Base-by-base conservation (phyloP, 2,329 filamentous ascomycete genomes). In the Xylariomycetidae sp. region DNA sequence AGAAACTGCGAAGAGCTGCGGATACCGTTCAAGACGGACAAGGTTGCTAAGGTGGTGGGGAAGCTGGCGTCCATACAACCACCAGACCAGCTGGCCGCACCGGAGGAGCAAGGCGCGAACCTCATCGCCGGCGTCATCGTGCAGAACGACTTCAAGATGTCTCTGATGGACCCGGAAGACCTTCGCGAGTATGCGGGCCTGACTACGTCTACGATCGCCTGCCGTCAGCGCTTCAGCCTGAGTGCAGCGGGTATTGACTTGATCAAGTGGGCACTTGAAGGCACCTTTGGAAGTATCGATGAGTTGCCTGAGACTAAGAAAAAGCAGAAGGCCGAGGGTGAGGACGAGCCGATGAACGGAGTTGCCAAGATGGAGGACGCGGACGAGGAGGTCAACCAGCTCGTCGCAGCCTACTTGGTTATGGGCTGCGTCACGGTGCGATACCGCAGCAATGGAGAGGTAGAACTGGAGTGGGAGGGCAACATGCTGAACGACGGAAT, bases 401-500 rank as follows among this genome's bases (percentile, higher is more conserved):
- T 76, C 38, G 57, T 74, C 39, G 64, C 75, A 32, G 65, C 74
- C 4, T 81, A 81, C 48, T 63, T 79, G 18, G 77, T 98, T 51
- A 96, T 98, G 90, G 90, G 88, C 43, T 92, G 85, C 59, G 79
- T 95, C 18, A 77, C 77, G 6, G 79, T 96, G n/a, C 76, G 81
- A 14, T 88, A 92, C 60, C 74, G 74, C 43, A 74, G 69, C 41
- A 81, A 78, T 46, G 85, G 89, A 35, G 82, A 92, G 53, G 76
- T 95, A 5, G 88, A 93, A 57, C 69, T 96, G 3, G 88, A 95
- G 61, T 98, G 92, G 92, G 90, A 96, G 58, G 92, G 89, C 37
- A 98, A 96, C 57, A 85, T 95, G 66, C 81, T 95, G 53, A 98
- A 96, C 58, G 92, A 98, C 54, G 86, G 88, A 40, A 93, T 98